These are phyloP conservation scores for Canavalia ensiformis DNA, from an alignment of 306 rosid species.

Conservation along the genomic window DNA sequence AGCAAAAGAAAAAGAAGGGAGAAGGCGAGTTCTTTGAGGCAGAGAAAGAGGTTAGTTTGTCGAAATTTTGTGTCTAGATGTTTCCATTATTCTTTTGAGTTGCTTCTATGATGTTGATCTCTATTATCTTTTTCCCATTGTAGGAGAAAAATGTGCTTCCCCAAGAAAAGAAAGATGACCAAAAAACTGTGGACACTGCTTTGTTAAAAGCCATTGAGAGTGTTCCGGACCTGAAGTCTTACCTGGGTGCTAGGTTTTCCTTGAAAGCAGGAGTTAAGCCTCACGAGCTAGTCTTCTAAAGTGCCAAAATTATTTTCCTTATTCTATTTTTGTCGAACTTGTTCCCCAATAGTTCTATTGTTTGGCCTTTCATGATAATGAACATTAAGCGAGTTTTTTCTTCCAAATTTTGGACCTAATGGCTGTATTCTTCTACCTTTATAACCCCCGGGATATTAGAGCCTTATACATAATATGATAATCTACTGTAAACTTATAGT, in stretches of 20 bases:
- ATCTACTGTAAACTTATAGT: no score
- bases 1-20: conserved; percentile 63
- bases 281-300: conserved; percentile 74
- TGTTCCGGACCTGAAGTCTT: conserved; percentile 71
- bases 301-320: not conserved
- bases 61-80: not conserved
- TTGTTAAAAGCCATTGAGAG: conserved; percentile 71
- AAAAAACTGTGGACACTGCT: conserved; percentile 66
- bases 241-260: conserved; percentile 78
- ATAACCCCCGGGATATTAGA: no score
- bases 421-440: not conserved
- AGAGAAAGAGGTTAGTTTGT: conserved; percentile 61
- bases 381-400: conserved; percentile 9
- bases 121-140: not conserved
- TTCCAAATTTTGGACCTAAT: conserved; percentile 23
- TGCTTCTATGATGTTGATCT: conserved; percentile 2
- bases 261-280: conserved; percentile 83
- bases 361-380: not conserved
- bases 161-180: conserved; percentile 76
- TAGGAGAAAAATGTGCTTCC: conserved; percentile 74
- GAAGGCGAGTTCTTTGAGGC: conserved; percentile 69
- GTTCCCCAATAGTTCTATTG: conserved; percentile 29
- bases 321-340: conserved; percentile 35
- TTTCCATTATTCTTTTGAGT: not conserved
- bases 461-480: no score